Conservation (phyloP, 805 yeast species). For the Kluyveromyces wickerhamii region DNA sequence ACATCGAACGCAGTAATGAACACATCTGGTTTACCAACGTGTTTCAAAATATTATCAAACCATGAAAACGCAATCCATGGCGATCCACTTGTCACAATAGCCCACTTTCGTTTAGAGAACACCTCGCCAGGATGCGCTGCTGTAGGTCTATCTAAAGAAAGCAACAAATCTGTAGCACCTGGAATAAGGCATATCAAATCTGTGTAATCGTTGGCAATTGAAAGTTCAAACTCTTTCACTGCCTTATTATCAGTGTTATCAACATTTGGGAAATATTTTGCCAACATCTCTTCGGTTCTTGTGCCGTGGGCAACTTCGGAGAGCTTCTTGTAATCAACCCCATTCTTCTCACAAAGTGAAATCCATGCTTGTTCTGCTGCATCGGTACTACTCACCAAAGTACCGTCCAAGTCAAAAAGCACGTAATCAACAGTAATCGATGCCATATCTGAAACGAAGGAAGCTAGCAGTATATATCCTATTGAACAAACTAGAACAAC, state of each 20-base stretch:
- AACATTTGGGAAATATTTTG: constrained; percentile 57
- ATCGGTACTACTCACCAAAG: constrained; percentile 65
- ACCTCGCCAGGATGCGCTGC: constrained; percentile 4
- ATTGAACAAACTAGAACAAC: too few species aligned
- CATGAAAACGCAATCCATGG: constrained; percentile 63
- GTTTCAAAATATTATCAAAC: constrained; percentile 48
- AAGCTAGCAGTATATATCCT: too few species aligned
- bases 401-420: constrained; percentile 77
- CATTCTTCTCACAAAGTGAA: constrained; percentile 46
- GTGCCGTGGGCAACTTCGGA: constrained; percentile 68
- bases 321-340: constrained; percentile 54
- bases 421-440: constrained; percentile 13
- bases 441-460: constrained; percentile 9
- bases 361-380: constrained; percentile 74
- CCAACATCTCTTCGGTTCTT: constrained; percentile 62
- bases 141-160: constrained; percentile 35
- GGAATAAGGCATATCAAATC: constrained; percentile 59
- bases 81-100: constrained; percentile 77
- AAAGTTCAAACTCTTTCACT: constrained; percentile 51
- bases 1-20: constrained; percentile 75
- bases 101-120: constrained; percentile 48
- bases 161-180: constrained; percentile 56
- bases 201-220: constrained; percentile 58
- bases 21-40: constrained; percentile 53
- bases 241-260: constrained; percentile 44